Base-by-base conservation (phyloP, 176 grass and related monocot genomes). In the Musa acuminata region DNA sequence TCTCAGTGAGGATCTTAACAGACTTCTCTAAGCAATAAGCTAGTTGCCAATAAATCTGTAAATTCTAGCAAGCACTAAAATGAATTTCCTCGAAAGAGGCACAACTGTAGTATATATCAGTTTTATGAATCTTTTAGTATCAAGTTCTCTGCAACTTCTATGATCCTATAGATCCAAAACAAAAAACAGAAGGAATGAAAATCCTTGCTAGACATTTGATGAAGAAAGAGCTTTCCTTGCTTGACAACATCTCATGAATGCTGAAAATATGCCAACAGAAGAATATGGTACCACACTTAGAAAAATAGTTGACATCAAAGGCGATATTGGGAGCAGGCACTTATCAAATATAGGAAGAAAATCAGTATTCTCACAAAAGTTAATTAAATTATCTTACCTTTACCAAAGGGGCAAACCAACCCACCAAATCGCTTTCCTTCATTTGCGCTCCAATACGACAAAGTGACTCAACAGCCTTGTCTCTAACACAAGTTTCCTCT, bases 401-500 rank as follows among this genome's bases (percentile, higher is more conserved):
- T 65, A 98, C 84, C 49, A 89, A 74, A 60, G 80, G 87, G 17
- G 84, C 79, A 20, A 97, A 93, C 77, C 82, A 90, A 27, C 93
- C 90, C 5, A 89, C 77, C 17, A 97, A 72, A 49, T 97, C 94
- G 51, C 53, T 97, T 86, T 93, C 90, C 69, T 93, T 93, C 87
- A 91, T 97, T 75, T 97, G 90, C 77, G 82, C 85, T 71, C 94
- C 94, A 79, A 97, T 90, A 8, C 87, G 85, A 69, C 94, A 97
- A 24, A 93, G 79, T 8, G 90, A 90, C 75, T 97, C 94, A 8
- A 97, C 90, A 43, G 94, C 85, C 86, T 97, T 97, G 49, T 93
- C 90, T 55, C 94, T 84, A n/a, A 97, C 94, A 35, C 94, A 97
- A n/a, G 94, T 97, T 74, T 97, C 94, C 84, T 97, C 94, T 13